A percentile compares a stretch with the other conserved stretches of the same genome.
Evolutionary conservation across 306 rosid genomes (phyloP).

Genomic region (Luffa acutangula): DNA sequence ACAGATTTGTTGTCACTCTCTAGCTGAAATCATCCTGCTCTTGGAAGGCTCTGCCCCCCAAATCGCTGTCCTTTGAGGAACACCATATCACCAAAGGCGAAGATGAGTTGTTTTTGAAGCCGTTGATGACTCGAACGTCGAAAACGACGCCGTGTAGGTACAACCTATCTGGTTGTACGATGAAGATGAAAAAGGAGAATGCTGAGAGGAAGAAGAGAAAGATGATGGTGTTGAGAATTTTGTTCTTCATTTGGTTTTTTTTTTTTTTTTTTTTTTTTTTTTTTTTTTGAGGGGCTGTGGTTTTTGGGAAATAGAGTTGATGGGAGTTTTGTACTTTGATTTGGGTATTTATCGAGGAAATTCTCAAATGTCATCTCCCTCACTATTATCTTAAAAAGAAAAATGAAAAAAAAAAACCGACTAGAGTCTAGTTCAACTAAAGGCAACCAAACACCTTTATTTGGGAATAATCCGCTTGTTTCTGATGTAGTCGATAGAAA

Average conservation of each 20-base stretch:
- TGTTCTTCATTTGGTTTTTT: background rate
- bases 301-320: no score
- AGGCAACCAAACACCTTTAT: no score
- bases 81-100: slow-evolving; percentile 80
- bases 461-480: no score
- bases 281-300: no score
- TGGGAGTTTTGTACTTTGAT: no score
- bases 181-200: slow-evolving; percentile 15
- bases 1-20: slow-evolving; percentile 32
- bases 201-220: slow-evolving; percentile 13
- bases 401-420: no score
- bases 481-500: no score
- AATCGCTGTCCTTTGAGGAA: slow-evolving; percentile 38
- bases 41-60: slow-evolving; percentile 78
- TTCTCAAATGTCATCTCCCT: no score
- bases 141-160: slow-evolving; percentile 23
- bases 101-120: slow-evolving; percentile 61
- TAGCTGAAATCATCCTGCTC: slow-evolving; percentile 77
- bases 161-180: slow-evolving; percentile 18
- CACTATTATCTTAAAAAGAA: no score
- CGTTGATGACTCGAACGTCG: slow-evolving; percentile 57
- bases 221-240: background rate
- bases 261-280: no score
- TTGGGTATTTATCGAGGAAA: no score
- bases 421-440: no score